phyloP scores from a whole-genome alignment of 768 basidiomycete genomes.

The Leccinum ochraceum region DNA sequence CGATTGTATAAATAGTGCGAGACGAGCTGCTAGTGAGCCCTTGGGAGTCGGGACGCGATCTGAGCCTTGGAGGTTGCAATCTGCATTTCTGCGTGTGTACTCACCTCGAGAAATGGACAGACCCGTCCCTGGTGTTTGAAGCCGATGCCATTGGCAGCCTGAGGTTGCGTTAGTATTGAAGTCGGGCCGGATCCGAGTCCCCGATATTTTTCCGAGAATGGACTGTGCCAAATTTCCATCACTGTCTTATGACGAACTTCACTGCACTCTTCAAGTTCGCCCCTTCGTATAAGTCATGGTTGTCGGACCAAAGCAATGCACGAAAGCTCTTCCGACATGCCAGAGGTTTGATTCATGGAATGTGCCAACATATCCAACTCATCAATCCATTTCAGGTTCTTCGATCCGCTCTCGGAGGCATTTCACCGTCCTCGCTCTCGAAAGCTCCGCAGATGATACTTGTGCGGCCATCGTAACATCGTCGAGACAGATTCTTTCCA shows the following conservation, averaged over 20 bases:
- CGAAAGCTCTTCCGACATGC: not conserved
- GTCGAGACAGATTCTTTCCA: slow-evolving; percentile 68
- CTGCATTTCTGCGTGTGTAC: too few relatives aligned
- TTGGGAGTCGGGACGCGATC: too few relatives aligned
- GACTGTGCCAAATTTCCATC: too few relatives aligned
- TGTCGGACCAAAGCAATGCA: not conserved
- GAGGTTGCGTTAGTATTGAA: too few relatives aligned
- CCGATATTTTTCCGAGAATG: too few relatives aligned
- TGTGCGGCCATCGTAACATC: slow-evolving; percentile 86
- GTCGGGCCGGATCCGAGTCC: too few relatives aligned
- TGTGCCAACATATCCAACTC: not conserved
- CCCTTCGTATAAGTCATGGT: not conserved
- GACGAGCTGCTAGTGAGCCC: too few relatives aligned
- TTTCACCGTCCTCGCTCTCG: slow-evolving; percentile 74
- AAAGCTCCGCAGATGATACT: slow-evolving; percentile 93
- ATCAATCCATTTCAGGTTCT: not conserved
- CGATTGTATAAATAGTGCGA: not conserved
- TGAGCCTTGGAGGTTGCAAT: too few relatives aligned
- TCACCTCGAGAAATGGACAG: too few relatives aligned
- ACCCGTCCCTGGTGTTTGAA: too few relatives aligned
- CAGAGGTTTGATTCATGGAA: not conserved
- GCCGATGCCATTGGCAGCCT: too few relatives aligned
- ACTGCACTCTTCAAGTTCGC: not conserved
- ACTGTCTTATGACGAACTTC: too few relatives aligned
- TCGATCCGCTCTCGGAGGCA: not conserved